Base-by-base conservation (phyloP, 1,284 basidiomycete species). In the Laetiporus sulphureus region DNA sequence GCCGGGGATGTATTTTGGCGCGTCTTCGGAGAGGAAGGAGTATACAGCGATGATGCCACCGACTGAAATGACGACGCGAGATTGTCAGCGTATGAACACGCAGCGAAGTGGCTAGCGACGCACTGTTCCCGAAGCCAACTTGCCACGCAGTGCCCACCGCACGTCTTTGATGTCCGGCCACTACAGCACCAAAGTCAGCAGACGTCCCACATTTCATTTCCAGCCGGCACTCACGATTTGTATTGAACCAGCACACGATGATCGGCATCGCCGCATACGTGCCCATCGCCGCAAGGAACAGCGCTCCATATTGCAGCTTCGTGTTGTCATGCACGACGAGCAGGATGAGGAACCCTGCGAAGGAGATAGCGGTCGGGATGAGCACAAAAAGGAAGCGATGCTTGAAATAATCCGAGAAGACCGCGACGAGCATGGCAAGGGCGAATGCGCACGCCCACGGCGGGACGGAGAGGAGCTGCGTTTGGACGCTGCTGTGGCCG, bases 401-500 rank as follows among this genome's bases (percentile, higher is more conserved):
- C 15, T 49, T 49, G 21, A 55, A 38, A 37, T 43, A 47, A 46
- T 60, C 58, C 3, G 58, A 60, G 22, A 51, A 29, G 23, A 46
- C 47, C 27, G 57, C 55, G 38, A 53, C 44, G 30, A 56, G 30
- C 58, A 65, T 58, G 20, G 59, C 54, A 31, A 59, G 53, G 7
- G 56, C 53, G 47, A 63, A 64, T 22, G 59, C 60, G 36, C 55
- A 56, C 10, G 57, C 60, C 48, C 68, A 73, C 4, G 72, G 69
- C 6, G 73, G 75, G 10, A 77, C 73, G 12, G 72, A 71, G 57
- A 69, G 68, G 13, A 78, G 65, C 54, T 78, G 74, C 0, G 72
- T 69, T 23, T 57, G 53, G 19, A 72, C 67, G 39, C 59, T 53
- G 25, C 57, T 59, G 54, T 72, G 68, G 5, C 73, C 73, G 25